Percentiles rank a stretch among this genome's conserved stretches.
Conservation (phyloP, 129 eudicot genomes). For the Pseudognaphalium luteoalbum region DNA sequence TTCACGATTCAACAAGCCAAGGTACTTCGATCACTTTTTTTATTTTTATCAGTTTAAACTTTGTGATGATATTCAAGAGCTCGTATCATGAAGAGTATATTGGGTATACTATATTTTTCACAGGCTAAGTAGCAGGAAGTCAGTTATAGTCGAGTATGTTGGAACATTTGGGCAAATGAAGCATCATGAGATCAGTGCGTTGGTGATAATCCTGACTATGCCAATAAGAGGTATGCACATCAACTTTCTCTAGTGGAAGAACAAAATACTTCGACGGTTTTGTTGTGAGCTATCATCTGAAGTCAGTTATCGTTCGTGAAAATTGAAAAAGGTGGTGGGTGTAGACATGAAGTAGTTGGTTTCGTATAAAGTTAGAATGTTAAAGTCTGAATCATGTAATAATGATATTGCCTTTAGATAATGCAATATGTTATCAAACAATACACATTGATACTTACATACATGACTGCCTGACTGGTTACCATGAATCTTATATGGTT, state of each 20-base stretch:
- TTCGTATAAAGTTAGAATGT: constrained; percentile 2
- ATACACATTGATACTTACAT: background rate
- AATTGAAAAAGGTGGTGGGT: constrained; percentile 1
- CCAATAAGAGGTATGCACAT: constrained; percentile 17
- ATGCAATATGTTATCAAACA: background rate
- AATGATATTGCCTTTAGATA: background rate
- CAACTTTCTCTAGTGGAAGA: background rate
- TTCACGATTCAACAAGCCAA: constrained; percentile 9
- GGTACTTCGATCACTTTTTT: constrained; percentile 11
- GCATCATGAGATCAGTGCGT: background rate
- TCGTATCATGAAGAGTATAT: background rate
- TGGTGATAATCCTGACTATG: constrained; percentile 7
- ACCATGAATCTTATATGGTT: background rate
- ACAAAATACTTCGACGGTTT: constrained; percentile 4
- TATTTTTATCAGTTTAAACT: background rate
- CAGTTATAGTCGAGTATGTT: constrained; percentile 11
- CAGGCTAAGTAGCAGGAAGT: constrained; percentile 8
- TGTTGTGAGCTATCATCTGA: background rate
- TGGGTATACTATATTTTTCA: background rate
- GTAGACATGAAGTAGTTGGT: background rate
- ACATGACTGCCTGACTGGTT: too few relatives aligned
- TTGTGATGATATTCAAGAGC: background rate
- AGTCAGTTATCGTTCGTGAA: constrained; percentile 5
- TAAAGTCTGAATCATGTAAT: constrained; percentile 10
- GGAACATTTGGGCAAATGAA: constrained; percentile 16